Base-by-base conservation (phyloP, 495 filamentous ascomycete species). In the Pyrenopolyporus hunteri region DNA sequence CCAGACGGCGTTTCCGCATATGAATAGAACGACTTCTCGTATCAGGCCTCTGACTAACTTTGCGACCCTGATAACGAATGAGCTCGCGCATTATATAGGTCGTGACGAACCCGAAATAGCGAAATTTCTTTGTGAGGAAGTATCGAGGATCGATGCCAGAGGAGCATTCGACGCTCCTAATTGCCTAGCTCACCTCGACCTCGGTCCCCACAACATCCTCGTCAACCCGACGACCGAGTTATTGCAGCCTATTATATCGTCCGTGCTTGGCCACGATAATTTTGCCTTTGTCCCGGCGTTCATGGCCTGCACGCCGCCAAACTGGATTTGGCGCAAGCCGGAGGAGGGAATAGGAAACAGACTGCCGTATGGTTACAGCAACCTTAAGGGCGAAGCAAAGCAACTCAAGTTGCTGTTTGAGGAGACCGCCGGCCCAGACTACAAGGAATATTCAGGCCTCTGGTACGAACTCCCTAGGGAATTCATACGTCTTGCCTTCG, bases 351-450 rank as follows among this genome's bases (percentile, higher is more conserved):
- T 20, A 1, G 32, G 40, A 10, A 10, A 44, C 11, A 28, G 35
- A 28, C 9, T 32, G 2, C 22, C 16, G 16, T 32, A 23, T 9
- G 25, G 33, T 2, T 8, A 47, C 4, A 26, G 13, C 9, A 48
- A 48, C 6, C 23, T 33, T 3, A 40, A 48, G 2, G 39, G 14
- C 1, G 35, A 54, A 42, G 23, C 3, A n/a, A 16, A 28, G 0
- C 11, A 54, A 23, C 22, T 78, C 35, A 79, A 81, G 71, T 76
- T 70, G 70, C 73, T 79, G 2, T 56, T 82, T 25, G 74, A 74
- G n/a, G n/a, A n/a, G n/a, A n/a, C n/a, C n/a, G n/a, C n/a, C n/a
- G n/a, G n/a, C n/a, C n/a, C n/a, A n/a, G n/a, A n/a, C n/a, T n/a
- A n/a, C n/a, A n/a, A n/a, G n/a, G n/a, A n/a, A n/a, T n/a, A n/a